Conservation (phyloP, 2,329 filamentous ascomycete genomes). For the Metarhizium brunneum region DNA sequence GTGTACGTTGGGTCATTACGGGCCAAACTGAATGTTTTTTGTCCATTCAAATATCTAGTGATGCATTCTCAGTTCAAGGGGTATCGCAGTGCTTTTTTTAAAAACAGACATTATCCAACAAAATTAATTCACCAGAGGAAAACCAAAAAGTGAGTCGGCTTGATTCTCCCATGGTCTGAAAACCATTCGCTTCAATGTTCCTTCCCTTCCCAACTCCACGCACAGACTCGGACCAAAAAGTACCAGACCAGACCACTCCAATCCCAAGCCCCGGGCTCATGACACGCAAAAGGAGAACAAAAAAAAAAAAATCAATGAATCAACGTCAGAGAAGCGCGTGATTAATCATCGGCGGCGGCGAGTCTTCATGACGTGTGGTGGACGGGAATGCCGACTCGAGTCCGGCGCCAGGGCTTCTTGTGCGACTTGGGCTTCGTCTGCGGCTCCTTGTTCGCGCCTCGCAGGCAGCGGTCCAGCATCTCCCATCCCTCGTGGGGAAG, state of each 20-base stretch:
- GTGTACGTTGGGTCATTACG: too few relatives aligned
- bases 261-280: not conserved
- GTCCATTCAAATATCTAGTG: not conserved
- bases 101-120: too few relatives aligned
- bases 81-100: conserved; percentile 1
- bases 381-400: not conserved
- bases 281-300: not conserved
- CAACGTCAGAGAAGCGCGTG: not conserved
- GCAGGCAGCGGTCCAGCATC: conserved; percentile 22
- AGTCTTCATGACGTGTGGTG: too few relatives aligned
- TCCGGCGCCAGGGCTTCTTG: not conserved
- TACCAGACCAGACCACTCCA: not conserved
- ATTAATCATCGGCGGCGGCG: too few relatives aligned
- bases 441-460: not conserved
- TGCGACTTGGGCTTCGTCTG: not conserved
- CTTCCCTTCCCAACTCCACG: not conserved
- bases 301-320: not conserved
- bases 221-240: not conserved
- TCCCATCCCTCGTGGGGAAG: conserved; percentile 27
- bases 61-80: conserved; percentile 1
- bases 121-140: not conserved
- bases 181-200: not conserved
- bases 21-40: not conserved
- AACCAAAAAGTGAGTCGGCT: not conserved
- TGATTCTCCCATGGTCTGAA: not conserved